Evolutionary conservation across 1,284 basidiomycete species (phyloP), one percentile per base, ranked within the genome.

Genomic region (Clitocybe nebularis): DNA sequence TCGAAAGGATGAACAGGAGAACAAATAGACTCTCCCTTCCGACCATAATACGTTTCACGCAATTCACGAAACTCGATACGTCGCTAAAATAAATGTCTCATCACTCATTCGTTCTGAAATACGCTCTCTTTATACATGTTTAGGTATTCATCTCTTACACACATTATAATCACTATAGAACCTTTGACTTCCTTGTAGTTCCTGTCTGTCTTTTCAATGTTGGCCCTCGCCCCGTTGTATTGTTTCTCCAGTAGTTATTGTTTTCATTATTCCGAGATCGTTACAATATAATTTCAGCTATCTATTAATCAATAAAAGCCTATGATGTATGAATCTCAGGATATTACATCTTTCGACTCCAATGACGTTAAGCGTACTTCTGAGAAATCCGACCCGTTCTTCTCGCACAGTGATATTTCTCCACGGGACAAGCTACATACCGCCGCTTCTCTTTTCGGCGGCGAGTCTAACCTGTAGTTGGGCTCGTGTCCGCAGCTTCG

Each of bases 401-500:
- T n/a, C n/a, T n/a, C n/a, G n/a, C n/a, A n/a, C n/a, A n/a, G n/a
- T n/a, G n/a, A n/a, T n/a, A n/a, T n/a, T n/a, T n/a, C n/a, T n/a
- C n/a, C n/a, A n/a, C n/a, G n/a, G 29, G 5, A 22, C 16, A 39
- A 23, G 19, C 29, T 46, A 46, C 37, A 52, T 41, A 39, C 48
- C 49, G 6, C 32, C 44, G 14, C 44, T 43, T 43, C 63, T 63
- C 56, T 69, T 77, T 48, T 71, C 74, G 33, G 69, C 70, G 11
- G 69, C 72, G 23, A 81, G 66, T 40, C 74, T 69, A 25, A 68
- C 66, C 14, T 67, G 70, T 51, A 80, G 54, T 45, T 67, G 72
- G 38, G 74, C 72, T 52, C 74, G 72, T 35, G 59, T 60, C 46
- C 74, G 71, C 51, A 80, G 60, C 48, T 59, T 63, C 48, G 59